A percentile compares a stretch with the other conserved stretches of the same genome.
Evolutionary conservation across 2,329 filamentous ascomycete species (phyloP).

Genomic region (Huntiella omanensis): DNA sequence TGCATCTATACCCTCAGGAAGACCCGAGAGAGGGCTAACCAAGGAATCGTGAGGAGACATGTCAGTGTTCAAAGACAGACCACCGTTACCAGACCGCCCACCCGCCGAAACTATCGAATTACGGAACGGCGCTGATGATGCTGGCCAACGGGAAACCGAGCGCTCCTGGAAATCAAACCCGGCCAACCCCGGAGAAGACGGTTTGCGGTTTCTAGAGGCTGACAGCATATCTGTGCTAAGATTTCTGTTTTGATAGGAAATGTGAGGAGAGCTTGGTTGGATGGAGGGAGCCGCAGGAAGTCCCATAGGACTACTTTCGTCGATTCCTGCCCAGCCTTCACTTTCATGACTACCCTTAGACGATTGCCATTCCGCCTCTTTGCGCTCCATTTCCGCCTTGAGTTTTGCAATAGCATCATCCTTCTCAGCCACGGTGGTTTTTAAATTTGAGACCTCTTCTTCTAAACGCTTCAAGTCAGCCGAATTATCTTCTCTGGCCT

Average conservation of each 20-base stretch:
- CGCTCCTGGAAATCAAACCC: conserved; percentile 4
- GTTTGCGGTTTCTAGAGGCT: conserved; percentile 2
- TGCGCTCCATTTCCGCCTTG: conserved; percentile 2
- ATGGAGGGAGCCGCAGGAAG: background rate
- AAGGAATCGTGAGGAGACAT: background rate
- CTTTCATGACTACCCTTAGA: background rate
- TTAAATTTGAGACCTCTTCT: background rate
- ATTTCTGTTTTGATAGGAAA: conserved; percentile 1
- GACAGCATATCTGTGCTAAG: conserved; percentile 4
- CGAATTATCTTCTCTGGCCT: background rate
- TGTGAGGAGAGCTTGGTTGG: conserved; percentile 5
- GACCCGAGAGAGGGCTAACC: background rate
- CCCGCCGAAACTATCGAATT: conserved; percentile 1
- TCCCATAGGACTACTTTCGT: background rate
- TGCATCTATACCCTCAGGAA: conserved; percentile 1
- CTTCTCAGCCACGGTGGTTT: background rate
- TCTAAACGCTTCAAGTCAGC: background rate
- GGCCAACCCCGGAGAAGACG: background rate
- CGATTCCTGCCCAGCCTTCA: background rate
- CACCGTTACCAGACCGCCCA: background rate
- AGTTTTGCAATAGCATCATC: conserved; percentile 2
- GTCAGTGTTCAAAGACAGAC: background rate
- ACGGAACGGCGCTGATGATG: background rate
- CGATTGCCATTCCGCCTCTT: conserved; percentile 3
- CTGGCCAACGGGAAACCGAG: conserved; percentile 2